phyloP scores from a whole-genome alignment of 495 filamentous ascomycete genomes.

The Penicillium diatomitis region DNA sequence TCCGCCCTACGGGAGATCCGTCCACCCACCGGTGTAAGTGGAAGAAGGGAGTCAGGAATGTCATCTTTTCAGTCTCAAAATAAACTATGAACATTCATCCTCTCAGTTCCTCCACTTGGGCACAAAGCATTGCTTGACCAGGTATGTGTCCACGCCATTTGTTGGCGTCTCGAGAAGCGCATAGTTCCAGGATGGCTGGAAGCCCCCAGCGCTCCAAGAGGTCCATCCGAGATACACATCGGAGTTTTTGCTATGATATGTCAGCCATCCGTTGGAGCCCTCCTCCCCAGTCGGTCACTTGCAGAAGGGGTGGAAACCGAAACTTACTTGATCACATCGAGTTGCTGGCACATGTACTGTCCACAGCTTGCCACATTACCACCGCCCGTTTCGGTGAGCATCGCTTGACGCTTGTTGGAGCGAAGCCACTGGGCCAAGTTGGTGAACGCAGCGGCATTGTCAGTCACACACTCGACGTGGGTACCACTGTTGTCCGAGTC shows the following conservation, averaged over 20 bases:
- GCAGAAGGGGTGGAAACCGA: not conserved
- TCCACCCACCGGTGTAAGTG: no score
- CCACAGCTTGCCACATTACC: not conserved
- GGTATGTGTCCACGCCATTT: not conserved
- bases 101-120: not conserved
- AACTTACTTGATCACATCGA: not conserved
- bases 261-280: no score
- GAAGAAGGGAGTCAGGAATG: no score
- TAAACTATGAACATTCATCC: no score
- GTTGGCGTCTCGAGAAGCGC: not conserved
- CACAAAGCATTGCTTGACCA: not conserved
- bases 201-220: not conserved
- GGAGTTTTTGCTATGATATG: not conserved
- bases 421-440: not conserved
- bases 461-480: not conserved
- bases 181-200: not conserved
- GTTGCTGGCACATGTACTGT: not conserved
- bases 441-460: not conserved
- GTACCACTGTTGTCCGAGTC: constrained; percentile 1
- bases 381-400: not conserved
- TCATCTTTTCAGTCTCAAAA: no score
- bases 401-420: not conserved
- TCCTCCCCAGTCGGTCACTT: not conserved
- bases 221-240: not conserved
- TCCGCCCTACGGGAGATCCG: no score